phyloP scores from a whole-genome alignment of 257 asterid genomes.

The Ligustrum vulgare region DNA sequence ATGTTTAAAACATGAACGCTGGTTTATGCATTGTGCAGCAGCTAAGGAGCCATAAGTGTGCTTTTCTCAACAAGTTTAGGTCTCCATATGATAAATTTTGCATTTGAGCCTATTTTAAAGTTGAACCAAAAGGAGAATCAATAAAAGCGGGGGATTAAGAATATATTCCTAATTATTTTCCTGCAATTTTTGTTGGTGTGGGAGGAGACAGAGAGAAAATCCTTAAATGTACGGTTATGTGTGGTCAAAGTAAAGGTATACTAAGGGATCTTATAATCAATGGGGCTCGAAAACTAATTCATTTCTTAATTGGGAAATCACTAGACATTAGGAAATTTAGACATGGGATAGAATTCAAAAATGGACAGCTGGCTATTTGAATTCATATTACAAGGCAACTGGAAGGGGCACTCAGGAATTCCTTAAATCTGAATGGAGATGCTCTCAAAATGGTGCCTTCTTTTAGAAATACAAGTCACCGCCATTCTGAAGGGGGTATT shows the following conservation, averaged over 20 bases:
- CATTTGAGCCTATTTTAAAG: background rate
- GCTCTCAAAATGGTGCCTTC: background rate
- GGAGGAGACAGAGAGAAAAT: slow-evolving; percentile 2
- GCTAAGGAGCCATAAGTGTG: slow-evolving; percentile 3
- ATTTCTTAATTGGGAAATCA: background rate
- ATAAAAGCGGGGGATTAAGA: background rate
- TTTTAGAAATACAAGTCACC: background rate
- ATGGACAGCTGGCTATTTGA: background rate
- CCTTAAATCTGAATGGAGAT: background rate
- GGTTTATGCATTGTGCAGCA: slow-evolving; percentile 2
- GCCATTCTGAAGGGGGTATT: background rate
- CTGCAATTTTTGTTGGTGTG: background rate
- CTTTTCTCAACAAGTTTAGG: background rate
- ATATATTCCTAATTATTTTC: slow-evolving; percentile 8
- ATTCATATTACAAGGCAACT: background rate
- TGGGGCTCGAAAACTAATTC: slow-evolving; percentile 6
- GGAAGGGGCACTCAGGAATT: background rate
- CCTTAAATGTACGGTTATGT: background rate
- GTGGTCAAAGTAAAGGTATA: slow-evolving; percentile 11
- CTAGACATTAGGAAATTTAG: background rate
- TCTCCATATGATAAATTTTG: slow-evolving; percentile 5
- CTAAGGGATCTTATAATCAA: background rate
- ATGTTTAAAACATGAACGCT: background rate
- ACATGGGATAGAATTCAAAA: slow-evolving; percentile 7
- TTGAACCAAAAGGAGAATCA: slow-evolving; percentile 11